These are phyloP conservation scores for Hyaloperonospora brassicae DNA, from an alignment of 352 stramenopile genomes.

Conservation along the genomic window DNA sequence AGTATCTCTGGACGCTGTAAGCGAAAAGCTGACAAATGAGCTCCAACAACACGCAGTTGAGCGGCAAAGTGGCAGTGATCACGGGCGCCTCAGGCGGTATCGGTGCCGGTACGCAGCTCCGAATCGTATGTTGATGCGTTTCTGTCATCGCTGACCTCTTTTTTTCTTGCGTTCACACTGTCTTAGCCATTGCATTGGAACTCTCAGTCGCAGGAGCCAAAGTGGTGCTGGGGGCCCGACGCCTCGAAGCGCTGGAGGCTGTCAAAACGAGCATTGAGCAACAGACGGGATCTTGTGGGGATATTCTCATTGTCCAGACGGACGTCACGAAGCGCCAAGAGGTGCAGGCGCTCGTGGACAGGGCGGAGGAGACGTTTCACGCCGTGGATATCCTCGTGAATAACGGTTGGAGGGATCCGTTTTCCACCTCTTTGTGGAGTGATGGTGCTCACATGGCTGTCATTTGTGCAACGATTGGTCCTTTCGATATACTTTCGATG, in stretches of 20 bases:
- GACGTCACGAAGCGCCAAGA: conserved; percentile 69
- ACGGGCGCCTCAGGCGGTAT: conserved; percentile 86
- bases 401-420: conserved; percentile 38
- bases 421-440: neutral
- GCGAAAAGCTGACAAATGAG: conserved; percentile 9
- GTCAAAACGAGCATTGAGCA: conserved; percentile 32
- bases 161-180: conserved; percentile 3
- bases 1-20: no score
- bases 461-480: neutral
- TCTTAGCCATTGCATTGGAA: conserved; percentile 52
- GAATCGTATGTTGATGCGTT: no score
- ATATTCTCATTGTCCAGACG: conserved; percentile 37
- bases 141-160: neutral
- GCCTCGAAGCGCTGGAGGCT: conserved; percentile 47
- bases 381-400: conserved; percentile 87
- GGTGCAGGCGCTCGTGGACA: conserved; percentile 50
- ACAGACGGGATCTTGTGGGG: conserved; percentile 18
- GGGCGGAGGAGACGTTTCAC: conserved; percentile 52
- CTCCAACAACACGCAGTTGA: conserved; percentile 22
- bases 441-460: no score
- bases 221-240: conserved; percentile 76
- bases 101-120: conserved; percentile 35
- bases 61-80: conserved; percentile 76
- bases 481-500: neutral
- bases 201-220: conserved; percentile 68